phyloP scores from a whole-genome alignment of 148 eudicot genomes.

The Rhododendron ovatum region DNA sequence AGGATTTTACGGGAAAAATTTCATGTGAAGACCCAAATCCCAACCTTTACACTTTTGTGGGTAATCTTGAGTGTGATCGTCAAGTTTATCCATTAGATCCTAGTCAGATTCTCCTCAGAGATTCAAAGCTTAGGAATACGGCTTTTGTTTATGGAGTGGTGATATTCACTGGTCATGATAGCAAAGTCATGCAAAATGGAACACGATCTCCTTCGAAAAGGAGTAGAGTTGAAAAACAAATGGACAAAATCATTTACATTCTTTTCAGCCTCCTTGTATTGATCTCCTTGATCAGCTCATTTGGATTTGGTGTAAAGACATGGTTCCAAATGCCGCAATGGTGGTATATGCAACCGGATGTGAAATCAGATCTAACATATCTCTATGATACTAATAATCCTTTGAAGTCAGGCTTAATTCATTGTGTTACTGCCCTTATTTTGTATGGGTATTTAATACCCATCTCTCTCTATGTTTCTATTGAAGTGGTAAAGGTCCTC shows the following conservation, averaged over 20 bases:
- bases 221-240: conserved; percentile 75
- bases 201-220: conserved; percentile 86
- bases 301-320: conserved; percentile 66
- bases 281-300: conserved; percentile 78
- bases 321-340: conserved; percentile 52
- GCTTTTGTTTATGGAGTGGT: conserved; percentile 75
- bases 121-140: conserved; percentile 92
- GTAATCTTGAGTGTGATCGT: conserved; percentile 74
- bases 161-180: conserved; percentile 84
- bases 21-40: conserved; percentile 91
- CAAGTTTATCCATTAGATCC: conserved; percentile 85
- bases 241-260: conserved; percentile 82
- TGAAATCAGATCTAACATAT: conserved; percentile 34
- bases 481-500: conserved; percentile 91
- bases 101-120: conserved; percentile 78
- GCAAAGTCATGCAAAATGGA: conserved; percentile 96
- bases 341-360: conserved; percentile 93
- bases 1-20: conserved; percentile 53
- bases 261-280: conserved; percentile 75
- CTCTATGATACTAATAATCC: too few relatives aligned
- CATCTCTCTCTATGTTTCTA: conserved; percentile 88
- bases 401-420: conserved; percentile 22
- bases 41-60: conserved; percentile 82
- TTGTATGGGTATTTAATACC: conserved; percentile 91
- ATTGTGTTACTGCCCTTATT: conserved; percentile 84